phyloP scores from a whole-genome alignment of 495 filamentous ascomycete species.

The Xylaria intraflava region DNA sequence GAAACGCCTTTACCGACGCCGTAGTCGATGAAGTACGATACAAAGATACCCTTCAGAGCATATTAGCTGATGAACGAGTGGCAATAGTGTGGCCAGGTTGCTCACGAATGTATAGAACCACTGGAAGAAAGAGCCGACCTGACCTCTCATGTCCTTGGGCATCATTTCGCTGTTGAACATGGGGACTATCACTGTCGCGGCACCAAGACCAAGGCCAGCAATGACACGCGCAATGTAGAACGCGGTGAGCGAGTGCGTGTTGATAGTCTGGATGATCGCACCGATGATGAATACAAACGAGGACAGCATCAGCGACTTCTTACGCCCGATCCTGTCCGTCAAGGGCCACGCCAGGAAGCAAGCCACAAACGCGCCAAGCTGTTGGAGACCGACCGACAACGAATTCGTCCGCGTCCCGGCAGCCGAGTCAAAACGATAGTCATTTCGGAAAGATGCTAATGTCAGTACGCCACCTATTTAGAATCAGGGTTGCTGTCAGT shows the following conservation, averaged over 20 bases:
- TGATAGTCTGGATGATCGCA: slow-evolving; percentile 32
- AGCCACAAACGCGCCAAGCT: slow-evolving; percentile 30
- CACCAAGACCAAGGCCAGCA: slow-evolving; percentile 51
- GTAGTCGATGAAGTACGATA: slow-evolving; percentile 50
- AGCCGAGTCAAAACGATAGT: slow-evolving; percentile 24
- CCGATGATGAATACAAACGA: slow-evolving; percentile 35
- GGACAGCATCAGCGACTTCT: slow-evolving; percentile 30
- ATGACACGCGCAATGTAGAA: slow-evolving; percentile 42
- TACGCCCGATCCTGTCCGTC: slow-evolving; percentile 31
- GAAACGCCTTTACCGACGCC: slow-evolving; percentile 30
- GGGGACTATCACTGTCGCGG: slow-evolving; percentile 47
- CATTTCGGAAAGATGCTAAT: slow-evolving; percentile 20
- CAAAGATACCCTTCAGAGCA: slow-evolving; percentile 37
- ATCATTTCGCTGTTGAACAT: slow-evolving; percentile 50
- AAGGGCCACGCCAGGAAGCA: slow-evolving; percentile 36
- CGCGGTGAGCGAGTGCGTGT: slow-evolving; percentile 28
- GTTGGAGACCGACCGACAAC: slow-evolving; percentile 22
- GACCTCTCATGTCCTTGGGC: slow-evolving; percentile 49
- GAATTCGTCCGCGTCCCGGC: slow-evolving; percentile 21
- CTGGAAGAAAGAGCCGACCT: slow-evolving; percentile 37
- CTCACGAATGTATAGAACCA: slow-evolving; percentile 34
- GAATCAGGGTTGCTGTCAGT: background rate
- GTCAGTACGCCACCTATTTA: slow-evolving; percentile 34
- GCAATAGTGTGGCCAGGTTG: background rate
- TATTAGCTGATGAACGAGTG: background rate